Conservation (phyloP, 495 filamentous ascomycete genomes). For the Entonaema liquescens region DNA sequence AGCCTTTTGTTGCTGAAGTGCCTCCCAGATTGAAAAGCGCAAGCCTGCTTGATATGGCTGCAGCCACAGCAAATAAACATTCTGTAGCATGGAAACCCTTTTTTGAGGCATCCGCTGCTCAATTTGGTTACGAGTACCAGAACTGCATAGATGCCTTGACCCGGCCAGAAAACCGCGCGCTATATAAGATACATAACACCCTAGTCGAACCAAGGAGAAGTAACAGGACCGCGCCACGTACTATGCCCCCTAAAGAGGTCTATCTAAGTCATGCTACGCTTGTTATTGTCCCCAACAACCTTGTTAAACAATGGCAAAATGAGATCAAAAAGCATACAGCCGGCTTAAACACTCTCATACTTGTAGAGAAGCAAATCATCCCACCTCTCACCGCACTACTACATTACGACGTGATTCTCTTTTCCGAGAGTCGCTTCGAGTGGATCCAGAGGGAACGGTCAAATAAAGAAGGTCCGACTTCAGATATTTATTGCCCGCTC, state of each 20-base stretch:
- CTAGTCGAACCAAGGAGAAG: conserved; percentile 52
- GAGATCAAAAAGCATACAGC: conserved; percentile 76
- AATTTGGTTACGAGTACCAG: conserved; percentile 51
- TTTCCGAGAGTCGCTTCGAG: conserved; percentile 78
- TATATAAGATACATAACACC: conserved; percentile 50
- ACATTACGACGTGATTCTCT: conserved; percentile 79
- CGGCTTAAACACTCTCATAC: conserved; percentile 68
- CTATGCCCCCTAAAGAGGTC: conserved; percentile 58
- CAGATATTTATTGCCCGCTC: conserved; percentile 56
- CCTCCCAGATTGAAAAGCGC: conserved; percentile 56
- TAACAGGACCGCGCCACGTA: conserved; percentile 44
- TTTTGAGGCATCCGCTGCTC: conserved; percentile 54
- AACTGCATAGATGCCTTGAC: conserved; percentile 64
- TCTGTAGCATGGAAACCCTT: conserved; percentile 73
- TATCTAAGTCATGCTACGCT: conserved; percentile 73
- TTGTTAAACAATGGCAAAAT: conserved; percentile 73
- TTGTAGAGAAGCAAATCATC: conserved; percentile 60
- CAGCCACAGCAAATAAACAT: conserved; percentile 68
- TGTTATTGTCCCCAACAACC: conserved; percentile 73
- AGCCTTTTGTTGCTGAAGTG: conserved; percentile 60
- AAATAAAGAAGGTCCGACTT: conserved; percentile 8
- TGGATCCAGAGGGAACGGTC: conserved; percentile 56
- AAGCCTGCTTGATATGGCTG: conserved; percentile 71
- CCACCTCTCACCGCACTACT: conserved; percentile 68
- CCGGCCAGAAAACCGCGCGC: conserved; percentile 37